A percentile compares a stretch with the other conserved stretches of the same genome.
These are phyloP conservation scores for Starmera dryadoides DNA, from an alignment of 805 yeast genomes.

Conservation along the genomic window DNA sequence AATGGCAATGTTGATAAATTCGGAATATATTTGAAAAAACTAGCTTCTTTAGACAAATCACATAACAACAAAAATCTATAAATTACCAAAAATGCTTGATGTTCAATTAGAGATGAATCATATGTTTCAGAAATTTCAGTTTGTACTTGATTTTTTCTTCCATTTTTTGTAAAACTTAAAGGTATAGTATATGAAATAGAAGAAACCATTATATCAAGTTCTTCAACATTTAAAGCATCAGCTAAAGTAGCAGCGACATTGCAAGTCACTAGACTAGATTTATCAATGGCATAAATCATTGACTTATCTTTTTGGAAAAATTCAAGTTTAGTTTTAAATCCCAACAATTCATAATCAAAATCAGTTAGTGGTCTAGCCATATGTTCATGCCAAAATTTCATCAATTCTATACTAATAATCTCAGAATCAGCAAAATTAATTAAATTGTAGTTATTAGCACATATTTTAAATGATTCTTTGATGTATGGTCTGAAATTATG, in stretches of 20 bases:
- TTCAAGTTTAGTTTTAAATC: slow-evolving; percentile 19
- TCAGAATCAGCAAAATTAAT: background rate
- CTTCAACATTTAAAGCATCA: background rate
- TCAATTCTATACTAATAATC: slow-evolving; percentile 8
- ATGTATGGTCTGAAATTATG: slow-evolving; percentile 18
- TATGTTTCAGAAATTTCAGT: slow-evolving; percentile 10
- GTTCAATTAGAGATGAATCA: slow-evolving; percentile 8
- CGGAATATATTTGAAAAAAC: slow-evolving; percentile 10
- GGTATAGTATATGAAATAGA: slow-evolving; percentile 35
- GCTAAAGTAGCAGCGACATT: background rate
- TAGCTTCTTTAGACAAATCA: slow-evolving; percentile 29
- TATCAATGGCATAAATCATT: slow-evolving; percentile 32
- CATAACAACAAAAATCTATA: slow-evolving; percentile 30
- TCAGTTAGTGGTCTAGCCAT: background rate
- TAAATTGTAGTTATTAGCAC: background rate
- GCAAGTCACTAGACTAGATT: slow-evolving; percentile 13
- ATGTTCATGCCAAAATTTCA: slow-evolving; percentile 4
- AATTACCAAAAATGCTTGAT: slow-evolving; percentile 25
- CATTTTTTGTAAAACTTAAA: slow-evolving; percentile 33
- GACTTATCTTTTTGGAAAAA: slow-evolving; percentile 19
- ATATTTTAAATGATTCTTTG: background rate
- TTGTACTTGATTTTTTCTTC: slow-evolving; percentile 28
- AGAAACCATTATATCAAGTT: slow-evolving; percentile 21
- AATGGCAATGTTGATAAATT: slow-evolving; percentile 1
- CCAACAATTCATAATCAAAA: slow-evolving; percentile 26